These are phyloP conservation scores for Amylocystis lapponica DNA, from an alignment of 768 basidiomycete species.

Conservation along the genomic window DNA sequence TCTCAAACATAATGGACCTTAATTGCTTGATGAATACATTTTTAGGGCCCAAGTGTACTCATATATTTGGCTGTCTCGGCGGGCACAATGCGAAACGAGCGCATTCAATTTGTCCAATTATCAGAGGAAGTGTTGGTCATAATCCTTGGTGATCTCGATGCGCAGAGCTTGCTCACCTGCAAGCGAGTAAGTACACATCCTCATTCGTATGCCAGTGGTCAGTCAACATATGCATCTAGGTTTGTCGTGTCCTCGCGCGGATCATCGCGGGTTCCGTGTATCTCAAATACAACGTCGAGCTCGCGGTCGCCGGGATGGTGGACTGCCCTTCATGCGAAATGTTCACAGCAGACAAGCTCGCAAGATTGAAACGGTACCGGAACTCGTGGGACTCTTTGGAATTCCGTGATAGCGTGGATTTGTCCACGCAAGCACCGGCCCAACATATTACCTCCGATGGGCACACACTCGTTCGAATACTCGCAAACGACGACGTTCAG, in stretches of 20 bases:
- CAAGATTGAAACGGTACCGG: background rate
- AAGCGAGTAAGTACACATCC: background rate
- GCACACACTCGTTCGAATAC: no score
- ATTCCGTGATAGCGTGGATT: no score
- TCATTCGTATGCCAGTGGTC: background rate
- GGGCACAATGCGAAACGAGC: no score
- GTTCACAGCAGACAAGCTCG: conserved; percentile 14
- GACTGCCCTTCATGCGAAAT: conserved; percentile 10
- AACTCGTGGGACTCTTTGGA: no score
- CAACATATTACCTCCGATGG: no score
- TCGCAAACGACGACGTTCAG: no score
- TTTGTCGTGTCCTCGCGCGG: background rate
- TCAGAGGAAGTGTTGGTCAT: background rate
- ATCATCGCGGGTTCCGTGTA: conserved; percentile 3
- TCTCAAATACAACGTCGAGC: conserved; percentile 23
- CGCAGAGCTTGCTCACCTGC: background rate
- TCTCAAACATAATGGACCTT: no score
- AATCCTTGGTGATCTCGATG: background rate
- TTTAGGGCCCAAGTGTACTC: no score
- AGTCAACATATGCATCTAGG: background rate
- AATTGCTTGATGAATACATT: no score
- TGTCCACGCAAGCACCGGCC: no score
- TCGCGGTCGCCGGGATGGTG: conserved; percentile 20
- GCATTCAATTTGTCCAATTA: no score
- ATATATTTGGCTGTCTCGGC: no score